These are phyloP conservation scores for Pilasporangium apinafurcum DNA, from an alignment of 352 stramenopile genomes.

Conservation along the genomic window DNA sequence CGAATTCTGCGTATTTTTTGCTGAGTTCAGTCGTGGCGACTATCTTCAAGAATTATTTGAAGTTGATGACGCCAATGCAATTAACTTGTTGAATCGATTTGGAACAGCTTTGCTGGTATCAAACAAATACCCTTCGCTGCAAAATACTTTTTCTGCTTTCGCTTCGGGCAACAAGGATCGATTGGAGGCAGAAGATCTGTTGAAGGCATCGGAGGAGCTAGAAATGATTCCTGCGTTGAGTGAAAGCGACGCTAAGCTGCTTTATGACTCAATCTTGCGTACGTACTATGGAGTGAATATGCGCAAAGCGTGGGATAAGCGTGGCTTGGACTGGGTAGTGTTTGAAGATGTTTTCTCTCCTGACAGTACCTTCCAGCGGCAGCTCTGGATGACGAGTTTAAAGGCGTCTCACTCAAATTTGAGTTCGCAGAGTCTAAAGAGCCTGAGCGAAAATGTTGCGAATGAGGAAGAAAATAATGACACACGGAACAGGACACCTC, in stretches of 20 bases:
- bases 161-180: conserved; percentile 29
- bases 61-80: conserved; percentile 61
- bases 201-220: conserved; percentile 39
- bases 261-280: conserved; percentile 60
- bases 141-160: conserved; percentile 54
- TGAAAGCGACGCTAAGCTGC: conserved; percentile 33
- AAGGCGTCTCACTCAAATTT: conserved; percentile 49
- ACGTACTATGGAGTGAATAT: conserved; percentile 59
- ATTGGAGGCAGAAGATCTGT: conserved; percentile 40
- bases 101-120: conserved; percentile 33
- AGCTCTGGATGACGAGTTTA: conserved; percentile 52
- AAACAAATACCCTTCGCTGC: conserved; percentile 36
- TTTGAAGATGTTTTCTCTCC: conserved; percentile 78
- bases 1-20: conserved; percentile 88
- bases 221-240: conserved; percentile 40
- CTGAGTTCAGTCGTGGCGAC: conserved; percentile 63
- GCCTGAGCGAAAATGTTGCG: neutral
- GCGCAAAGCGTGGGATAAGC: conserved; percentile 24
- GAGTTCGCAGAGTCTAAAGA: too few species aligned
- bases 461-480: conserved; percentile 30
- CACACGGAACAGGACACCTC: conserved; percentile 12
- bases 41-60: conserved; percentile 76
- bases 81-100: conserved; percentile 66
- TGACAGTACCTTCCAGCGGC: conserved; percentile 56
- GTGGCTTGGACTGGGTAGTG: conserved; percentile 55